Conservation (phyloP, 2,329 filamentous ascomycete species). For the Neocatenulostroma microsporum region DNA sequence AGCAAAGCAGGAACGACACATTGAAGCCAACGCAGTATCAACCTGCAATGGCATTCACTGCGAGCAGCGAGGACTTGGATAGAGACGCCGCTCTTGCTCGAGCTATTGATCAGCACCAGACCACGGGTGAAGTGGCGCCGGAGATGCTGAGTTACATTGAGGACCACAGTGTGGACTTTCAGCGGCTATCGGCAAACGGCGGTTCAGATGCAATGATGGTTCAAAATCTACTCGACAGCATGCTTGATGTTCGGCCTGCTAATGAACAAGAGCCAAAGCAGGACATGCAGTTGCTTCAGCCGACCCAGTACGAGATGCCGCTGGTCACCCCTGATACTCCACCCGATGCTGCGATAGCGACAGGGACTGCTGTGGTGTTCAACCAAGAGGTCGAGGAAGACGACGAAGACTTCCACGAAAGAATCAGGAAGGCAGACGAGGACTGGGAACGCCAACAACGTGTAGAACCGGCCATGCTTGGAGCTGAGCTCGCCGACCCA, state of each 20-base stretch:
- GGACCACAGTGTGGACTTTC: slow-evolving; percentile 25
- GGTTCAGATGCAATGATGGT: slow-evolving; percentile 30
- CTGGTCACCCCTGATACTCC: slow-evolving; percentile 27
- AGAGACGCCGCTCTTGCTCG: slow-evolving; percentile 16
- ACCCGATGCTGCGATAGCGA: slow-evolving; percentile 18
- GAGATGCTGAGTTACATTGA: slow-evolving; percentile 28
- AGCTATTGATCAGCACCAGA: slow-evolving; percentile 25
- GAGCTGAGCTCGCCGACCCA: slow-evolving; percentile 22
- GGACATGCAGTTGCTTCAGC: slow-evolving; percentile 13
- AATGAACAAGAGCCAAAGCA: slow-evolving; percentile 5
- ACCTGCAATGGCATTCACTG: slow-evolving; percentile 3
- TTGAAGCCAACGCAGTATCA: slow-evolving; percentile 15
- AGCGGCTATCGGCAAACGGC: slow-evolving; percentile 26
- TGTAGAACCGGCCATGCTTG: slow-evolving; percentile 15
- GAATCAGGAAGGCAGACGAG: slow-evolving; percentile 26
- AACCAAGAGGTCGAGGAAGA: slow-evolving; percentile 14
- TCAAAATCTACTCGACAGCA: slow-evolving; percentile 28
- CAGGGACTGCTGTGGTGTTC: slow-evolving; percentile 27
- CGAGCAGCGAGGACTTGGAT: slow-evolving; percentile 7
- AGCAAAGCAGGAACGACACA: slow-evolving; percentile 18
- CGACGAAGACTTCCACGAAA: slow-evolving; percentile 24
- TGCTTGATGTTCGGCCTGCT: slow-evolving; percentile 13
- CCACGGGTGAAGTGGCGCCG: slow-evolving; percentile 23
- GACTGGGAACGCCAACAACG: slow-evolving; percentile 26
- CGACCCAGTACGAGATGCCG: slow-evolving; percentile 23